These are phyloP conservation scores for Candida broadrunensis DNA, from an alignment of 805 yeast species.

Conservation along the genomic window DNA sequence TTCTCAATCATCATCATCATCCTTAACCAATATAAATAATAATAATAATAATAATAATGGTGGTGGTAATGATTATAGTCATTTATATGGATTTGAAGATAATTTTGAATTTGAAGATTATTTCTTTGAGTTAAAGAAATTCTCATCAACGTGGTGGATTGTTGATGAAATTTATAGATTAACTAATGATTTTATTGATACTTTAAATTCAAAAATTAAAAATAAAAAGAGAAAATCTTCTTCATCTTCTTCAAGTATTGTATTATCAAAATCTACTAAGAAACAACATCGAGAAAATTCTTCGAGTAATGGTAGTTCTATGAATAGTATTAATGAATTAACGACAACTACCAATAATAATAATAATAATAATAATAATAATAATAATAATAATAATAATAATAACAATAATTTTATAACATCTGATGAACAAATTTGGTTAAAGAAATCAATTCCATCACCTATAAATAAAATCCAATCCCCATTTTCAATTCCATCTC, in stretches of 20 bases:
- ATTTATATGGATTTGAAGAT: slow-evolving; percentile 4
- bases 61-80: slow-evolving; percentile 1
- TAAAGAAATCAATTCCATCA: background rate
- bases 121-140: slow-evolving; percentile 17
- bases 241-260: background rate
- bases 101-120: slow-evolving; percentile 16
- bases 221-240: slow-evolving; percentile 1
- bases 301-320: background rate
- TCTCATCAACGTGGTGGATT: slow-evolving; percentile 21
- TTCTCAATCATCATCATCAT: background rate
- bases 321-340: background rate
- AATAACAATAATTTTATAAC: background rate
- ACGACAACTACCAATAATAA: background rate
- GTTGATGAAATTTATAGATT: slow-evolving; percentile 24
- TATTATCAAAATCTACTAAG: background rate
- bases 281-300: background rate
- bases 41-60: background rate
- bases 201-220: slow-evolving; percentile 1
- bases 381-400: background rate
- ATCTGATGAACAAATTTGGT: background rate
- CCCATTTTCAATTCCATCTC: background rate
- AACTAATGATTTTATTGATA: slow-evolving; percentile 17
- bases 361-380: background rate
- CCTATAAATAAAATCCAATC: background rate
- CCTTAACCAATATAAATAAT: too few species aligned